phyloP scores from a whole-genome alignment of 139 green algal genomes.

The Micractinium conductrix region DNA sequence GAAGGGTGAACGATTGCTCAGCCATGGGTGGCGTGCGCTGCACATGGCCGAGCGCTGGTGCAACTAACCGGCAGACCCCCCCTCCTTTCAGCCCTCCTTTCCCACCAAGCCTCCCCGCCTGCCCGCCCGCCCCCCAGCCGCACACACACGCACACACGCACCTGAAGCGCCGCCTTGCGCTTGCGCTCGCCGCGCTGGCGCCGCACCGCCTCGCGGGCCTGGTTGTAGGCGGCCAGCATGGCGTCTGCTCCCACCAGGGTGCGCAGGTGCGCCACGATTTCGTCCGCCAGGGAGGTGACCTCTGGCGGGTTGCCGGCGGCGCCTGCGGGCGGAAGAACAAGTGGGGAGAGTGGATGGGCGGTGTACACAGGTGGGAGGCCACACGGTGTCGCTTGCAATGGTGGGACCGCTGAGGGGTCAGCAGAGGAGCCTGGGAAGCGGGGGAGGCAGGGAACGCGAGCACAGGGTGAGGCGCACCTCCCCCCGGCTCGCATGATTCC shows the following conservation, averaged over 20 bases:
- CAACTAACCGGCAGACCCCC: not conserved
- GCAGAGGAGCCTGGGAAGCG: too few species aligned
- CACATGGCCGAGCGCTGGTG: too few species aligned
- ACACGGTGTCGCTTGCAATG: too few species aligned
- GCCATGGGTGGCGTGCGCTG: not conserved
- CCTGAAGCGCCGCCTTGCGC: slow-evolving; percentile 50
- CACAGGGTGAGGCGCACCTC: too few species aligned
- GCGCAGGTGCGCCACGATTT: slow-evolving; percentile 82
- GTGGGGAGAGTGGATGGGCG: not conserved
- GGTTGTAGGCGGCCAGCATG: slow-evolving; percentile 75
- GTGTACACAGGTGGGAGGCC: too few species aligned
- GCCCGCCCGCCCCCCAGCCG: too few species aligned
- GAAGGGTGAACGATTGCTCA: not conserved
- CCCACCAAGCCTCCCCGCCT: not conserved
- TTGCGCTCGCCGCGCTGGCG: slow-evolving; percentile 56
- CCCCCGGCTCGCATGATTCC: too few species aligned
- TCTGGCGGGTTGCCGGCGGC: slow-evolving; percentile 43
- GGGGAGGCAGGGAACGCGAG: too few species aligned
- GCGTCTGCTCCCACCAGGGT: slow-evolving; percentile 67
- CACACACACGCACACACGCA: too few species aligned
- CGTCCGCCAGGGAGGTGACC: slow-evolving; percentile 55
- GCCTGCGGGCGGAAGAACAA: not conserved
- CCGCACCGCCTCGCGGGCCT: slow-evolving; percentile 60
- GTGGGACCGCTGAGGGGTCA: too few species aligned
- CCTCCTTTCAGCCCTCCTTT: too few species aligned